Base-by-base conservation (phyloP, 1,139 yeast species). In the Blastobotrys malaysiensis region DNA sequence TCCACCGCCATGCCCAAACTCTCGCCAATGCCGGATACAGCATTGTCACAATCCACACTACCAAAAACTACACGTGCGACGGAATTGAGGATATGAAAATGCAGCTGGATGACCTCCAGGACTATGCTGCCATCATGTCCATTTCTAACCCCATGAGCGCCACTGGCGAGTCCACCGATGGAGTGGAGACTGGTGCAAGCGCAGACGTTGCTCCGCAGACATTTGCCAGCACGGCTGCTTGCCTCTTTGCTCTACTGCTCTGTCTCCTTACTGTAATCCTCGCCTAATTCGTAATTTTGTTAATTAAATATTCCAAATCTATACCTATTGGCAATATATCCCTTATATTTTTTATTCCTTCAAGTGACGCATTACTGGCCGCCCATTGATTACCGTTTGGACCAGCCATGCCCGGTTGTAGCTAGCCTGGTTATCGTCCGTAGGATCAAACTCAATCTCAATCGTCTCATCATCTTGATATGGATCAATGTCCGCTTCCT, bases 391-490 rank as follows among this genome's bases (percentile, higher is more conserved):
- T 13, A 43, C 21, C 13, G 26, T 20, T 14, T 43, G 46, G 13
- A 43, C 46, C n/a, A 43, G 11, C 46, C 46, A 43, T 2, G 21
- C 24, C 26, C 46, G 24, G 26, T 43, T 43, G 14, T 43, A 43
- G 39, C 39, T 31, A 3, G 39, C 16, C 7, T 31, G 14, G 16
- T n/a, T 31, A 5, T 31, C 39, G 16, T 31, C 39, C 16, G 39
- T 31, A 11, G 39, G 39, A 31, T 31, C 39, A 31, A 31, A 31
- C 20, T 57, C 56, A 43, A 51, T 52, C 43, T 49, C 50, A 21
- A 46, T 50, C 14, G 44, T 50, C n/a, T 52, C 63, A 45, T 47
- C 49, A 9, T 22, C 22, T 13, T 52, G 53, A 7, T 24, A 24
- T 22, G 39, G 44, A 20, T 44, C 48, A 5, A 21, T 27, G 18